Evolutionary conservation across 2,329 filamentous ascomycete species (phyloP).

Genomic region (Colletotrichum filicis): DNA sequence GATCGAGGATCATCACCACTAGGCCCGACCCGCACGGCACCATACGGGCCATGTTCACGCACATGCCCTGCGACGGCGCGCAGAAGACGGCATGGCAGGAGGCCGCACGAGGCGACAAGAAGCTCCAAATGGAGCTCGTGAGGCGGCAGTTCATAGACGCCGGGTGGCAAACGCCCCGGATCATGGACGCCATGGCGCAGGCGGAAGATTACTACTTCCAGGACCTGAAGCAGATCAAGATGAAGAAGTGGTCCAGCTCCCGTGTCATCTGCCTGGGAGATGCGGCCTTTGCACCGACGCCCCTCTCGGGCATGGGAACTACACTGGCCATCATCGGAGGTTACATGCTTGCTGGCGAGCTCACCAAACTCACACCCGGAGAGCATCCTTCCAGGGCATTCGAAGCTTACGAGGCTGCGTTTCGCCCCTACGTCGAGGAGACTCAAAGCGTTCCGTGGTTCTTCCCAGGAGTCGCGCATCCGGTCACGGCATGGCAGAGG

Average conservation of each 20-base stretch:
- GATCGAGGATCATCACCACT: conserved; percentile 8
- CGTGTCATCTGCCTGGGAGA: conserved; percentile 60
- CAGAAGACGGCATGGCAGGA: background rate
- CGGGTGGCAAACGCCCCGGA: conserved; percentile 51
- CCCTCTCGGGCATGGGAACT: conserved; percentile 58
- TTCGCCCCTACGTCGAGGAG: conserved; percentile 31
- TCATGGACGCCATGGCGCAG: conserved; percentile 43
- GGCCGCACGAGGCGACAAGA: conserved; percentile 4
- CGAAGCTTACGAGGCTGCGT: conserved; percentile 24
- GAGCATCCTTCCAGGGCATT: conserved; percentile 19
- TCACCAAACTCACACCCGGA: conserved; percentile 38
- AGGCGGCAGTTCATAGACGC: conserved; percentile 46
- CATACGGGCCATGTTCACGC: conserved; percentile 21
- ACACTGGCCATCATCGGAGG: conserved; percentile 55
- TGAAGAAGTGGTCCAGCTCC: conserved; percentile 45
- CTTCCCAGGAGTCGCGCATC: conserved; percentile 19
- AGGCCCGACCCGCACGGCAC: conserved; percentile 28
- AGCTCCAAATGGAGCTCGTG: conserved; percentile 49
- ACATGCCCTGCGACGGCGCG: background rate
- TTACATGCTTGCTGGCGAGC: conserved; percentile 63
- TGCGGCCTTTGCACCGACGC: conserved; percentile 56
- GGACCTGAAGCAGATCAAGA: conserved; percentile 52
- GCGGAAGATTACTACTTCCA: conserved; percentile 56
- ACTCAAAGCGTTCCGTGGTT: conserved; percentile 26
- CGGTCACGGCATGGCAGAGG: conserved; percentile 15